phyloP scores from a whole-genome alignment of 768 basidiomycete species.

The Tricholoma bakamatsutake region DNA sequence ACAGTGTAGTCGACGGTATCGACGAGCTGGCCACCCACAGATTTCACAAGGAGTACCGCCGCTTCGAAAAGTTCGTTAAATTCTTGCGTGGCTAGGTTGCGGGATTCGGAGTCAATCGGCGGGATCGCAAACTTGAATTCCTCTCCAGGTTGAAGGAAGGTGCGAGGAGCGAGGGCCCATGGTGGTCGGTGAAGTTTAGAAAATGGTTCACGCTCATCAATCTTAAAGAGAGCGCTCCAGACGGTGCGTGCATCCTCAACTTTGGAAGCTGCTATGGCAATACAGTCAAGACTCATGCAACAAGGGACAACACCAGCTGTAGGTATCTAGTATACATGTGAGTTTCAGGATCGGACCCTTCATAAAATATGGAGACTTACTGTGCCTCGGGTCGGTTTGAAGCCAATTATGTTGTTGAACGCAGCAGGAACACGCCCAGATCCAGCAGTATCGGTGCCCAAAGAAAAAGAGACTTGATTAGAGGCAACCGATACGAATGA shows the following conservation, averaged over 20 bases:
- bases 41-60: background rate
- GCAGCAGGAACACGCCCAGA: background rate
- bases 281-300: background rate
- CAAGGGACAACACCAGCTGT: background rate
- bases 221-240: background rate
- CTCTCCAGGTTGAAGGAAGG: background rate
- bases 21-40: background rate
- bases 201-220: background rate
- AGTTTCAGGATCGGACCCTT: background rate
- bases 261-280: conserved; percentile 1
- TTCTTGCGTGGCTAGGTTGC: background rate
- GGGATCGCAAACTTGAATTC: background rate
- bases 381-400: background rate
- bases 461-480: conserved; percentile 1
- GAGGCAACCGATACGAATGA: background rate
- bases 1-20: background rate
- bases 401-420: conserved; percentile 1
- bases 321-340: background rate
- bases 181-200: background rate
- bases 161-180: background rate
- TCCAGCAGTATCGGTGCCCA: background rate
- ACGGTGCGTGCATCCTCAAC: background rate
- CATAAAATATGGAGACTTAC: background rate
- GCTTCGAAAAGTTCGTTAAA: background rate
- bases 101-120: background rate